phyloP scores from a whole-genome alignment of 2,329 filamentous ascomycete genomes.

The Mycosphaerella sp. region DNA sequence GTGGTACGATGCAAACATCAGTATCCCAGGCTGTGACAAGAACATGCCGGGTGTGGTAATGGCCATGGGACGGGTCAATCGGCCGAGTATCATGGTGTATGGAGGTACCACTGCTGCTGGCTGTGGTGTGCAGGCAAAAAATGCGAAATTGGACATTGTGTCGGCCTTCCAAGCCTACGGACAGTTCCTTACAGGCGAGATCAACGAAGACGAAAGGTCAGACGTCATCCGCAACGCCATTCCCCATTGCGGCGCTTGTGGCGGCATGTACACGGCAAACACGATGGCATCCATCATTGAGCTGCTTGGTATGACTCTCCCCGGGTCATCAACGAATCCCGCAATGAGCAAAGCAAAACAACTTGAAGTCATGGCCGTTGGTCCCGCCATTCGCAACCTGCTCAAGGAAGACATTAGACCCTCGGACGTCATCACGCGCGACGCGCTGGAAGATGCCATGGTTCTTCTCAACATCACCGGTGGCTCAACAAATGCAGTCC shows the following conservation, averaged over 20 bases:
- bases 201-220: constrained; percentile 83
- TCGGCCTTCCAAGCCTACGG: constrained; percentile 98
- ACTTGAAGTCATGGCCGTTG: constrained; percentile 45
- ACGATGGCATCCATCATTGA: constrained; percentile 49
- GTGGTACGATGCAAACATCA: constrained; percentile 98
- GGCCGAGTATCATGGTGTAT: constrained; percentile 95
- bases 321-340: constrained; percentile 47
- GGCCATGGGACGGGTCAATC: constrained; percentile 91
- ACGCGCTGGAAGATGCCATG: constrained; percentile 48
- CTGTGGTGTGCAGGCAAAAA: constrained; percentile 67
- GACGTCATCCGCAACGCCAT: constrained; percentile 93
- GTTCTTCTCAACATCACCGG: constrained; percentile 46
- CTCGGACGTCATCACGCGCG: constrained; percentile 44
- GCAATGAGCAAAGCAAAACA: constrained; percentile 47
- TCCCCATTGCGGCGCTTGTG: constrained; percentile 74
- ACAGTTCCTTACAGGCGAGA: constrained; percentile 85
- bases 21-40: constrained; percentile 97
- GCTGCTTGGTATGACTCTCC: constrained; percentile 46
- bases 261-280: constrained; percentile 63
- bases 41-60: constrained; percentile 78
- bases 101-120: constrained; percentile 91
- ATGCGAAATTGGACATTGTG: constrained; percentile 72
- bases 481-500: constrained; percentile 47
- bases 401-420: constrained; percentile 47
- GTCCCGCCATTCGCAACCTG: constrained; percentile 46